These are phyloP conservation scores for Microthyrium microscopicum DNA, from an alignment of 2,329 filamentous ascomycete genomes.

Conservation along the genomic window DNA sequence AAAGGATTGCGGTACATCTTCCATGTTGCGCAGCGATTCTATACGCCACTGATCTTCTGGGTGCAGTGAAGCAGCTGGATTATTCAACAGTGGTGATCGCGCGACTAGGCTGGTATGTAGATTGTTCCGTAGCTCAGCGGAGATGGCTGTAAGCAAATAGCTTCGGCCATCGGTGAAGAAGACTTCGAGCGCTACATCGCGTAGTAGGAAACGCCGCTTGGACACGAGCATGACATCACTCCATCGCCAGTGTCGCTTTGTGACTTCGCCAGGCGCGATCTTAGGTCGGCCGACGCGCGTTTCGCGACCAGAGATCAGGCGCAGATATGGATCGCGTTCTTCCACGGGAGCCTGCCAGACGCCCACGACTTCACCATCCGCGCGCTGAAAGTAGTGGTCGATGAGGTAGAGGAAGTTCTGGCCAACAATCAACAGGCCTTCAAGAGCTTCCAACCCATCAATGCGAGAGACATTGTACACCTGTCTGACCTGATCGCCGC, in stretches of 20 bases:
- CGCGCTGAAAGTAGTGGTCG: constrained; percentile 89
- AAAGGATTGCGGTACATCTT: constrained; percentile 48
- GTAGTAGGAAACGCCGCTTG: constrained; percentile 85
- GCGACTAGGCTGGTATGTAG: constrained; percentile 58
- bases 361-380: constrained; percentile 91
- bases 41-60: constrained; percentile 85
- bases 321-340: constrained; percentile 86
- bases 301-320: constrained; percentile 74
- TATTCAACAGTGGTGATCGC: constrained; percentile 66
- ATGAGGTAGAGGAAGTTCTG: constrained; percentile 87
- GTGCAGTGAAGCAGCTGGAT: constrained; percentile 50
- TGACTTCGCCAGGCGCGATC: constrained; percentile 45
- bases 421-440: constrained; percentile 83
- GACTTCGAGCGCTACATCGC: constrained; percentile 89
- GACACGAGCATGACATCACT: constrained; percentile 87
- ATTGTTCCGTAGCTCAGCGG: constrained; percentile 57
- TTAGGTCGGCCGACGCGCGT: constrained; percentile 32
- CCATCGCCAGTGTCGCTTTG: constrained; percentile 86
- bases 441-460: constrained; percentile 80
- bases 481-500: constrained; percentile 79
- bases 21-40: constrained; percentile 59
- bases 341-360: constrained; percentile 85
- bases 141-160: constrained; percentile 77
- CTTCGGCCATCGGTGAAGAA: constrained; percentile 96
- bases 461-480: constrained; percentile 94